Evolutionary conservation across 108 stramenopile genomes (phyloP), one percentile per base, ranked within the genome.

Genomic region (Fragilaria radians): DNA sequence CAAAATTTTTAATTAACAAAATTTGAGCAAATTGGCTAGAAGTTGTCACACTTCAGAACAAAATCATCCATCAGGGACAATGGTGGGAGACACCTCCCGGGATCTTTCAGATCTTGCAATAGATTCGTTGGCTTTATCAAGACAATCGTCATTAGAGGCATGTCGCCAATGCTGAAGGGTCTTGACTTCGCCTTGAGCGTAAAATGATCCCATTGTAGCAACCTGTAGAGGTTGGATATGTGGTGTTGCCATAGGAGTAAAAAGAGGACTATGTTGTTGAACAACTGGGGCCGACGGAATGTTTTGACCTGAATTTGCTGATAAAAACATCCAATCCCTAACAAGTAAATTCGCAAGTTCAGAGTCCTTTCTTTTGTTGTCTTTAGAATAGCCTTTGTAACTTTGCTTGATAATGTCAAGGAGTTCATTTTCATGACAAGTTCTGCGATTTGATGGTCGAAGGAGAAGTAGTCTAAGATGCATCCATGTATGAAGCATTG

Each of bases 401-500:
- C 80, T 83, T 24, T 74, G 71, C 61, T 79, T 81, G 29, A 89
- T 52, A 34, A 76, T 71, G 28, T 74, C 61, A 42, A 81, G 57
- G 24, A 79, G 42, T n/a, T 85, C 82, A 24, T 72, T 72, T 45
- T 89, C 83, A 28, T 56, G 27, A 5, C 57, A 5, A 4, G 81
- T 61, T 49, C 88, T 76, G 32, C 78, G 67, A 33, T 46, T 62
- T 19, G 64, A 27, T 36, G 82, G 63, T 22, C 88, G 81, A 17
- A 89, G 67, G 18, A 89, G 70, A 32, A 85, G 59, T 32, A 89
- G 52, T 23, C 83, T 73, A 19, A 85, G 71, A 18, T 76, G 71
- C 70, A 83, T 77, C 48, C 78, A 77, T 32, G 70, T 53, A 7
- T 62, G 70, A 5, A 80, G 28, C 28, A 23, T 29, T 52, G 11